Percentiles rank a stretch among this genome's conserved stretches.
phyloP scores from a whole-genome alignment of 371 early-diverging fungal genomes.

The Lichtheimia ramosa region DNA sequence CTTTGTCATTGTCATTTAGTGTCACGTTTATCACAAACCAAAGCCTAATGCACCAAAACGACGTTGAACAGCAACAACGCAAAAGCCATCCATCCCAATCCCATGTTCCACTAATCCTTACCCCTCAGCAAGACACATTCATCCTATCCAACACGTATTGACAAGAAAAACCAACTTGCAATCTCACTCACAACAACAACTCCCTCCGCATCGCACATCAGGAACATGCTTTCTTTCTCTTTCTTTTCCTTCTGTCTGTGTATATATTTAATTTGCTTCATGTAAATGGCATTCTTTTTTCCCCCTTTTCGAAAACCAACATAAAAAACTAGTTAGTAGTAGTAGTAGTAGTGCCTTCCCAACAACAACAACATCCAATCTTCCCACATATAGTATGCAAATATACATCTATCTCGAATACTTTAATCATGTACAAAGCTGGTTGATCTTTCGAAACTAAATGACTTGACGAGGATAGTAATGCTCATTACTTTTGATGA shows the following conservation, averaged over 20 bases:
- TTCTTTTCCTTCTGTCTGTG: constrained; percentile 2
- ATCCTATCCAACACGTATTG: background rate
- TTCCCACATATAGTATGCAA: too few relatives aligned
- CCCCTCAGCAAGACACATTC: background rate
- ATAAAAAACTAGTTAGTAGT: background rate
- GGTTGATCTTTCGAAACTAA: background rate
- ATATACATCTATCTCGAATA: too few relatives aligned
- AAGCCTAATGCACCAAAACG: constrained; percentile 33
- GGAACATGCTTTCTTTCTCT: background rate
- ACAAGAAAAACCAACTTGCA: background rate
- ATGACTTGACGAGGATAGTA: background rate
- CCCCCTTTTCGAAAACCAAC: background rate
- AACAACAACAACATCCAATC: too few relatives aligned
- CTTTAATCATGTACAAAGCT: too few relatives aligned
- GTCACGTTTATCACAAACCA: constrained; percentile 86
- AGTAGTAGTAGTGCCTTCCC: too few relatives aligned
- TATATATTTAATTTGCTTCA: constrained; percentile 11
- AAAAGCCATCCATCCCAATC: too few relatives aligned
- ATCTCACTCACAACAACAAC: background rate
- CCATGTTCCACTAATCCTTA: background rate
- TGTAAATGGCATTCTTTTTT: constrained; percentile 9
- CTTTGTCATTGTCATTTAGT: constrained; percentile 30
- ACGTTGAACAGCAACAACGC: constrained; percentile 4
- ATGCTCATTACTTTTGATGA: background rate
- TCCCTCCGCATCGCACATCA: background rate